Evolutionary conservation across 352 stramenopile species (phyloP), one percentile per base, ranked within the genome.

Genomic region (Albugo laibachii): DNA sequence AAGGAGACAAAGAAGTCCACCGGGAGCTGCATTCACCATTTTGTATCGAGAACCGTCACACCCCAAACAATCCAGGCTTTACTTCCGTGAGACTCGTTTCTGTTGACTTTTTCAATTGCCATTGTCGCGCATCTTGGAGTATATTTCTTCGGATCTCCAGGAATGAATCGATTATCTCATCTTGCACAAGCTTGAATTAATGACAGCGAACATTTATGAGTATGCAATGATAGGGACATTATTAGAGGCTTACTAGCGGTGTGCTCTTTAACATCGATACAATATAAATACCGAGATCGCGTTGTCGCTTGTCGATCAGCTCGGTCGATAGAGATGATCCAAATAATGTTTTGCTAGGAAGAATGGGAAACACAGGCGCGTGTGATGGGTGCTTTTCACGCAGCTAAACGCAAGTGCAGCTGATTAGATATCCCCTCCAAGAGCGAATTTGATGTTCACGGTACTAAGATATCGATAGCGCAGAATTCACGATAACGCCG

Each of bases 261-360:
- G 58, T 83, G 44, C 72, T 77, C 50, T 83, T 69, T n/a, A 91
- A 58, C 50, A 91, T 80, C 13, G 78, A 81, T 43, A 78, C 80
- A 46, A 91, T 69, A 59, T 91, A 91, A 54, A 85, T 81, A 20
- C 72, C 72, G n/a, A 91, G 66, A 15, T 91, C 70, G 34, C 78
- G 78, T 56, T 87, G 78, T 24, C 78, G 72, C 54, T 86, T 86
- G 61, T 91, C 78, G 41, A 91, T 75, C 57, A 91, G 83, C 36
- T 91, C 78, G 2, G 66, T 69, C 41, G 74, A 84, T 11, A 91
- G 57, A 41, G 77, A 91, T 36, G 77, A 87, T 13, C 77, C 77
- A 38, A 91, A 83, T 49, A 86, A 83, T 48, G 87, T 91, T 50
- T 91, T 91, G 60, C 77, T 87, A 18, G 77, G 77, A 19, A 91